These are phyloP conservation scores for Suillus lakei DNA, from an alignment of 768 basidiomycete genomes.

Conservation along the genomic window DNA sequence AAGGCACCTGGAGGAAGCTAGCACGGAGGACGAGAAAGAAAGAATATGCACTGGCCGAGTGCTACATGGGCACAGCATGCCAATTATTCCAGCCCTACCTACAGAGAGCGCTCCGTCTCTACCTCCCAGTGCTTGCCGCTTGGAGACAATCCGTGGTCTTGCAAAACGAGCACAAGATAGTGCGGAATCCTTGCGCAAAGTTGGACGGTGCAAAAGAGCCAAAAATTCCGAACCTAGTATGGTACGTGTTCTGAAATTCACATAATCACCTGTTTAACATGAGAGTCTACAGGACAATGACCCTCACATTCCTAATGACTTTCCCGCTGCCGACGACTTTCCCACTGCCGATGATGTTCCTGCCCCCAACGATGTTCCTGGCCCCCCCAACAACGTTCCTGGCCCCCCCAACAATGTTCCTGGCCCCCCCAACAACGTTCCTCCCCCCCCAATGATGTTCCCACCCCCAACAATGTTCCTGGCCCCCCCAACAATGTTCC, in stretches of 20 bases:
- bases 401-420: too few species aligned
- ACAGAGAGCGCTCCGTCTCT: not conserved
- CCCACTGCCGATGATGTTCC: too few species aligned
- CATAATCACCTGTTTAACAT: not conserved
- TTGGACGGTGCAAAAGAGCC: not conserved
- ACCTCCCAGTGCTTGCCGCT: not conserved
- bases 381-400: too few species aligned
- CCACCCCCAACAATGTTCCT: too few species aligned
- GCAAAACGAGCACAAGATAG: not conserved
- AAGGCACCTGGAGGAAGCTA: conserved; percentile 5
- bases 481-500: too few species aligned
- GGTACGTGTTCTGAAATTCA: too few species aligned
- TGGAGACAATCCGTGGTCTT: not conserved
- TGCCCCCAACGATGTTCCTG: too few species aligned
- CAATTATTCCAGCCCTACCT: not conserved
- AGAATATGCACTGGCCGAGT: not conserved
- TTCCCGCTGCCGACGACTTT: too few species aligned
- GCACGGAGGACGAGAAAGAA: conserved; percentile 6
- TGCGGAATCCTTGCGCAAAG: not conserved
- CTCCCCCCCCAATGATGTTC: too few species aligned
- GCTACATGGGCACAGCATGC: not conserved
- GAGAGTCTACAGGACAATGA: not conserved
- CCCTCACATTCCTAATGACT: too few species aligned
- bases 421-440: too few species aligned
- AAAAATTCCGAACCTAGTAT: not conserved